These are phyloP conservation scores for Pythium apleroticum DNA, from an alignment of 352 stramenopile genomes.

Conservation along the genomic window DNA sequence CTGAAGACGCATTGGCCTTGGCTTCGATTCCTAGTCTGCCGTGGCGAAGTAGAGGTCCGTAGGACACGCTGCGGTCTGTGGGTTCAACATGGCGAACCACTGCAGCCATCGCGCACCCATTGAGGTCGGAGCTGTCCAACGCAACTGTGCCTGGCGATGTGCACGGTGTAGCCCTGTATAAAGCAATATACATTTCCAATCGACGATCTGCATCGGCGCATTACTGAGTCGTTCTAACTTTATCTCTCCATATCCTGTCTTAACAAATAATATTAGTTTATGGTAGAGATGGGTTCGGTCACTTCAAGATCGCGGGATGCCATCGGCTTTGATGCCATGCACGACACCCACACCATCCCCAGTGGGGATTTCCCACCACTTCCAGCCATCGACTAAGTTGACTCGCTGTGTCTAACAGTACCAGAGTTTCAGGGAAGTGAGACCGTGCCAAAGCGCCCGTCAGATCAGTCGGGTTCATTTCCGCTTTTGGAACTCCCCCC, in stretches of 20 bases:
- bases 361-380: too few species aligned
- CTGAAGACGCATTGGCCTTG: background rate
- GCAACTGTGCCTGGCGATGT: background rate
- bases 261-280: too few species aligned
- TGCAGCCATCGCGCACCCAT: background rate
- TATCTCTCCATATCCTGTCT: too few species aligned
- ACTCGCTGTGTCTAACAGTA: too few species aligned
- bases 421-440: too few species aligned
- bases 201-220: too few species aligned
- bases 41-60: background rate
- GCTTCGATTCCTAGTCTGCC: background rate
- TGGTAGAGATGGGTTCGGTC: background rate
- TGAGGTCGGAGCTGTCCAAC: background rate
- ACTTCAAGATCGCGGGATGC: background rate
- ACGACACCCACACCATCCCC: too few species aligned
- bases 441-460: too few species aligned
- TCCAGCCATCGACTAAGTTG: too few species aligned
- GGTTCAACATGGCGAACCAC: background rate
- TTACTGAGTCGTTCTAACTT: too few species aligned
- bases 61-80: background rate
- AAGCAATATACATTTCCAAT: too few species aligned
- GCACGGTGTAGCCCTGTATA: too few species aligned
- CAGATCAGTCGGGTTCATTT: background rate
- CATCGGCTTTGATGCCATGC: background rate
- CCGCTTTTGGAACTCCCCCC: background rate